phyloP scores from a whole-genome alignment of 805 yeast genomes.

The Kodamaea jinghongensis region DNA sequence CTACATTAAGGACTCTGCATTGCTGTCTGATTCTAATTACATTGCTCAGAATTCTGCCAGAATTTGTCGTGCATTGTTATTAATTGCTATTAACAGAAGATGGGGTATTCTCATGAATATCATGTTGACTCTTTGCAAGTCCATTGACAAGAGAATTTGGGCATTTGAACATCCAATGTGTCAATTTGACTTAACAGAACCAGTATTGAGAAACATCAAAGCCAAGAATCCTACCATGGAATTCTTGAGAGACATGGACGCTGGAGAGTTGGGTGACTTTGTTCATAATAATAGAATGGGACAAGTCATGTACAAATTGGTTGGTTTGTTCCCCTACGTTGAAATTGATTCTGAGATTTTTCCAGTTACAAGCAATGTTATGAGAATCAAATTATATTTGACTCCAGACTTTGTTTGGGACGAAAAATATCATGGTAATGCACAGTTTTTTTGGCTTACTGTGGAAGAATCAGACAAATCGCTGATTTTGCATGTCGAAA shows the following conservation, averaged over 20 bases:
- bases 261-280: constrained; percentile 81
- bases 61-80: constrained; percentile 85
- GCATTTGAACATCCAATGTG: constrained; percentile 84
- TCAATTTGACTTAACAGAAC: constrained; percentile 79
- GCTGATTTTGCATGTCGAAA: constrained; percentile 77
- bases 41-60: constrained; percentile 95
- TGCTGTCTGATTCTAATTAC: constrained; percentile 82
- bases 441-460: constrained; percentile 87
- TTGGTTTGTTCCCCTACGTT: constrained; percentile 74
- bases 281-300: constrained; percentile 85
- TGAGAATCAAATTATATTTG: constrained; percentile 71
- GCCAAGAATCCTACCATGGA: constrained; percentile 69
- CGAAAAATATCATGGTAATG: constrained; percentile 71
- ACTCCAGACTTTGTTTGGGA: constrained; percentile 88
- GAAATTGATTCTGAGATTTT: constrained; percentile 76
- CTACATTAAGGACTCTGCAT: constrained; percentile 69
- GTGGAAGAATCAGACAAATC: constrained; percentile 83
- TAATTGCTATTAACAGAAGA: constrained; percentile 81
- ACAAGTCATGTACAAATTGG: constrained; percentile 49
- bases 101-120: constrained; percentile 85
- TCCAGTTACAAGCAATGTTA: constrained; percentile 84
- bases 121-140: constrained; percentile 77
- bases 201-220: constrained; percentile 59
- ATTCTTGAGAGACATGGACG: constrained; percentile 64
- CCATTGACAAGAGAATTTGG: constrained; percentile 86